Base-by-base conservation (phyloP, 495 filamentous ascomycete genomes). In the Penicillium macrosclerotiorum region DNA sequence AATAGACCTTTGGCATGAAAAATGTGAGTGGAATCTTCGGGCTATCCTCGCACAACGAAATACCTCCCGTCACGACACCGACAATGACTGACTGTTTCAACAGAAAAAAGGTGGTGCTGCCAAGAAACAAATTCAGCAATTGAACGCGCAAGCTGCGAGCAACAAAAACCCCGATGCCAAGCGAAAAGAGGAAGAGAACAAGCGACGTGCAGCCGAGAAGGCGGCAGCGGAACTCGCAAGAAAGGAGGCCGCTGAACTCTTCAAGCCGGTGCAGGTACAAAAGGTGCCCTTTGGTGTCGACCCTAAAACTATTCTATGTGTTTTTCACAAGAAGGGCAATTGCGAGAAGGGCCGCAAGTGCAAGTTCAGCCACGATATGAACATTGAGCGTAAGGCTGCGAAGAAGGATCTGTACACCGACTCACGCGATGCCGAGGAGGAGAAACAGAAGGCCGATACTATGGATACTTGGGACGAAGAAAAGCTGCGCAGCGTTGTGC, bases 291-390 rank as follows among this genome's bases (percentile, higher is more conserved):
- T 97, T 59, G 93, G 93, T 38, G 94, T 97, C 17, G 93, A 99
- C 59, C 93, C 93, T 5, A 99, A 97, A 78, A 97, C 91, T 1
- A 88, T 99, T n/a, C 68, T 99, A 18, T 99, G 93, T 62, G 77
- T 89, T 25, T 97, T 94, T 72, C 95, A 78, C 80, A 96, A 96
- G 72, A 92, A 94, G 68, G 94, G 94, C 4, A 83, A 87, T 55
- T 99, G 93, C 63, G 93, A 99, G 55, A 99, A 99, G 77, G 93
- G 90, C 25, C 84, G 80, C 63, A 96, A 93, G 72, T 99, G 93
- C 75, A 99, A 97, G 69, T 97, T 99, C 69, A 86, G 86, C 29
- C 93, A 99, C 70, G 91, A 99, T 63, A 63, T 89, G 49, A 83
- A 84, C 19, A 70, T 96, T 23, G 93, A 95, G 74, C 80, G 93